Conservation (phyloP, 768 basidiomycete species). For the Hypsizygus marmoreus region DNA sequence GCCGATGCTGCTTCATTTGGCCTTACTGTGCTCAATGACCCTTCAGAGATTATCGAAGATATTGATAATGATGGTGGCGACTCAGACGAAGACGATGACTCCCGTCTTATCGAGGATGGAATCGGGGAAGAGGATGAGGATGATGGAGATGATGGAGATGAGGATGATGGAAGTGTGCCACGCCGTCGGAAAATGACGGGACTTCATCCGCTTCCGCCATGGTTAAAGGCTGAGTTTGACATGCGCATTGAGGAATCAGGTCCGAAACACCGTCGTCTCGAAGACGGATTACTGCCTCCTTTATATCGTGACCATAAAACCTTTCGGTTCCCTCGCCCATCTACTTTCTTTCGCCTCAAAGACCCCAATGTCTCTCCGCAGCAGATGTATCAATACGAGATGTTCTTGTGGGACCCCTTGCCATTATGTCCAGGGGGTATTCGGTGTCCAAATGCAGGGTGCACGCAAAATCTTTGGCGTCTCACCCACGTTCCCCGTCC, state of each 20-base stretch:
- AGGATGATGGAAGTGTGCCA: not conserved
- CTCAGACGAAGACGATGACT: not conserved
- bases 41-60: slow-evolving; percentile 3
- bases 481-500: slow-evolving; percentile 10
- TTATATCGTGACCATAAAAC: slow-evolving; percentile 7
- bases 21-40: too few relatives aligned
- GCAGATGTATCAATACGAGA: slow-evolving; percentile 7
- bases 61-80: not conserved
- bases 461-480: slow-evolving; percentile 6
- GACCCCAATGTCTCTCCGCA: slow-evolving; percentile 9
- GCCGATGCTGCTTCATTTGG: too few relatives aligned
- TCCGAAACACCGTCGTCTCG: not conserved
- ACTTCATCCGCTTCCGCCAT: not conserved
- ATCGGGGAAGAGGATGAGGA: slow-evolving; percentile 6
- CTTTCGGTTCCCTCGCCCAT: slow-evolving; percentile 5
- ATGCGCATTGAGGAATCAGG: not conserved
- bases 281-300: slow-evolving; percentile 1
- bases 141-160: not conserved
- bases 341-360: slow-evolving; percentile 1
- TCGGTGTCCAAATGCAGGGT: slow-evolving; percentile 14
- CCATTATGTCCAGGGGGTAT: not conserved
- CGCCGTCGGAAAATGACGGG: not conserved
- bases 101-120: slow-evolving; percentile 4
- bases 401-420: slow-evolving; percentile 19
- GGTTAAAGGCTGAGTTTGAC: not conserved